Conservation (phyloP, 176 grass and related monocot species). For the Avena eriantha region DNA sequence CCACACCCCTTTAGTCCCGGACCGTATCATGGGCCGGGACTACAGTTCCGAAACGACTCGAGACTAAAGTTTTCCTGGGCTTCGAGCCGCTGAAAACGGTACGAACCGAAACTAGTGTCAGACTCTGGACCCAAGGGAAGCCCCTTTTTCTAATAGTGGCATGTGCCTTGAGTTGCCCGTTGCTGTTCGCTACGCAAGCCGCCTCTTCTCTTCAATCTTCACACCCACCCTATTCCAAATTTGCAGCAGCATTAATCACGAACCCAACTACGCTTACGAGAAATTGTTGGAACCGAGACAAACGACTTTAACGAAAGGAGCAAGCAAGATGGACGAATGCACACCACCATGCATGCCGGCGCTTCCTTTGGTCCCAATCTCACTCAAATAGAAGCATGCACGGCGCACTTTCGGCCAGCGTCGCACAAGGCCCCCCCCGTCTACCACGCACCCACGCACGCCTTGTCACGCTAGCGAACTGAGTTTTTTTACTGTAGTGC, state of each 20-base stretch:
- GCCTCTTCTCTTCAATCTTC: not conserved
- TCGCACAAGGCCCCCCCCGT: not conserved
- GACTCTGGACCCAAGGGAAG: too few relatives aligned
- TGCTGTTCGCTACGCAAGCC: not conserved
- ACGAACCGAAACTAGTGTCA: too few relatives aligned
- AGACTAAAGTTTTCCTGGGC: too few relatives aligned
- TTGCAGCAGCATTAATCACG: not conserved
- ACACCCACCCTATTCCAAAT: not conserved
- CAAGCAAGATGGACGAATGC: not conserved
- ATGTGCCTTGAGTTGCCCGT: not conserved
- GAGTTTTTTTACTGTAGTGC: not conserved
- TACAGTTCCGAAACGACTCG: too few relatives aligned
- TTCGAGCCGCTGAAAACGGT: too few relatives aligned
- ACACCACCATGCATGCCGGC: not conserved
- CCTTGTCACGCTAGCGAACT: not conserved
- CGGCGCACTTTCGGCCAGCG: constrained; percentile 39
- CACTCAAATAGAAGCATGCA: constrained; percentile 24
- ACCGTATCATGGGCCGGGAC: too few relatives aligned
- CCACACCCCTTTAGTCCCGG: too few relatives aligned
- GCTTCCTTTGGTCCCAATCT: constrained; percentile 44
- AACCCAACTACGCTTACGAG: not conserved
- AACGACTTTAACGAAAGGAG: constrained; percentile 4
- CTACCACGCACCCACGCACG: not conserved
- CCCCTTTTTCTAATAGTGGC: too few relatives aligned
- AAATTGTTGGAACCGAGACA: not conserved